A percentile compares a stretch with the other conserved stretches of the same genome.
These are phyloP conservation scores for Oryza meridionalis DNA, from an alignment of 176 grass and related monocot genomes.

Conservation along the genomic window DNA sequence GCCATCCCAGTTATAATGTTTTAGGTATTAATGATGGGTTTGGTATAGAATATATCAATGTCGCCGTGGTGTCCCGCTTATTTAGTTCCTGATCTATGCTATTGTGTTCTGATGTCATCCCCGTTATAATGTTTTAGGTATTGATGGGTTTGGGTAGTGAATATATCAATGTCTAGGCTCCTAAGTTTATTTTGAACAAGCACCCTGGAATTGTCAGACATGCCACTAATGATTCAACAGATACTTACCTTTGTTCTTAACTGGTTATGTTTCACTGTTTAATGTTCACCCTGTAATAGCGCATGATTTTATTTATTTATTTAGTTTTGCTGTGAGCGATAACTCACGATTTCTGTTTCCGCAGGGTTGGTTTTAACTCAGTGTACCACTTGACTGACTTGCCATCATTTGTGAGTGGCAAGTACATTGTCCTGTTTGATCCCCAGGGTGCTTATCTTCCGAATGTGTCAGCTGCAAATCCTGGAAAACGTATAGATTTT, in stretches of 20 bases:
- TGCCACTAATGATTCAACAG: background rate
- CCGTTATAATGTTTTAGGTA: too few relatives aligned
- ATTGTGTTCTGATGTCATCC: too few relatives aligned
- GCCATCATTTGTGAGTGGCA: constrained; percentile 94
- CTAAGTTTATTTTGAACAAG: background rate
- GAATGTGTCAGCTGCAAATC: constrained; percentile 83
- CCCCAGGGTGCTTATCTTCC: constrained; percentile 93
- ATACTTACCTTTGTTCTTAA: background rate
- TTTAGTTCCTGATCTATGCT: background rate
- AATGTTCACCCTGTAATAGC: background rate
- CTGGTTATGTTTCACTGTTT: background rate
- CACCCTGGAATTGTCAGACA: background rate
- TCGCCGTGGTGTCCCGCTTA: background rate
- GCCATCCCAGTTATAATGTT: background rate
- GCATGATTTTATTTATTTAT: background rate
- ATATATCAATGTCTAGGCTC: background rate
- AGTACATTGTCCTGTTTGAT: constrained; percentile 91
- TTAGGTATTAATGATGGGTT: background rate
- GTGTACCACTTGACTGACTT: constrained; percentile 97
- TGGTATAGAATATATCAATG: background rate
- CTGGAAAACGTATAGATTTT: constrained; percentile 97
- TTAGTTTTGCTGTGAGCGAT: background rate
- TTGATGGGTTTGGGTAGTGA: background rate
- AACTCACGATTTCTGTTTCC: constrained; percentile 15
- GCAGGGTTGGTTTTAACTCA: constrained; percentile 97